These are phyloP conservation scores for Podospora appendiculata DNA, from an alignment of 495 filamentous ascomycete genomes.

Conservation along the genomic window DNA sequence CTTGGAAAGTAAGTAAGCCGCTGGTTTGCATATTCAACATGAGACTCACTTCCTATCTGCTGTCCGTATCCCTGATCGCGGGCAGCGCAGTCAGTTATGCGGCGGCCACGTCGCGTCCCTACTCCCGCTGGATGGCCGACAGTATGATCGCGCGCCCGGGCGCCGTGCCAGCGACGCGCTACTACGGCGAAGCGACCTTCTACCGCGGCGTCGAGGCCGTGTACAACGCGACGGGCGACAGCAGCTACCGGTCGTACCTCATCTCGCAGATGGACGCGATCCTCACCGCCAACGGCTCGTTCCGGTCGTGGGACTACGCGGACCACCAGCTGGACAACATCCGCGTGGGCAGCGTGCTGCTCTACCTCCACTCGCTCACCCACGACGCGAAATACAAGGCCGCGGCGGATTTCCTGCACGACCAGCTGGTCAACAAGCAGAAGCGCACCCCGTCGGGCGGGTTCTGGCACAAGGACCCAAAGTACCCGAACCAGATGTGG, in stretches of 20 bases:
- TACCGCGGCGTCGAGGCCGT: slow-evolving; percentile 32
- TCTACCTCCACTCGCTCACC: slow-evolving; percentile 35
- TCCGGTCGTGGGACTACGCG: slow-evolving; percentile 27
- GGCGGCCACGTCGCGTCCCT: slow-evolving; percentile 7
- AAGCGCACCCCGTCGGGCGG: slow-evolving; percentile 41
- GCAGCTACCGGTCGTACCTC: slow-evolving; percentile 7
- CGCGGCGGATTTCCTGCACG: slow-evolving; percentile 34
- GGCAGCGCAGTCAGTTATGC: neutral
- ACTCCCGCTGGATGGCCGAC: slow-evolving; percentile 39
- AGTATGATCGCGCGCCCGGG: slow-evolving; percentile 33
- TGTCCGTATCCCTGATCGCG: too few relatives aligned
- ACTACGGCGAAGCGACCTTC: slow-evolving; percentile 31
- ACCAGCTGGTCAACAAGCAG: slow-evolving; percentile 37
- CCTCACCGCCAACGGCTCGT: slow-evolving; percentile 28
- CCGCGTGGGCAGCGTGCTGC: slow-evolving; percentile 38
- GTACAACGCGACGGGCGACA: slow-evolving; percentile 8
- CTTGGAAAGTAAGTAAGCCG: too few relatives aligned
- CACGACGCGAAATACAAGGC: slow-evolving; percentile 28
- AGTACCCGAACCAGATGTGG: slow-evolving; percentile 51
- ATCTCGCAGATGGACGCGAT: slow-evolving; percentile 31
- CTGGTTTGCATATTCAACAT: neutral
- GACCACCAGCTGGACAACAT: slow-evolving; percentile 46
- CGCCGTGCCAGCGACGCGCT: slow-evolving; percentile 26
- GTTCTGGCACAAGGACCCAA: slow-evolving; percentile 43
- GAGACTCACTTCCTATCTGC: neutral